phyloP scores from a whole-genome alignment of 2,329 filamentous ascomycete species.

The Talaromyces sp. region DNA sequence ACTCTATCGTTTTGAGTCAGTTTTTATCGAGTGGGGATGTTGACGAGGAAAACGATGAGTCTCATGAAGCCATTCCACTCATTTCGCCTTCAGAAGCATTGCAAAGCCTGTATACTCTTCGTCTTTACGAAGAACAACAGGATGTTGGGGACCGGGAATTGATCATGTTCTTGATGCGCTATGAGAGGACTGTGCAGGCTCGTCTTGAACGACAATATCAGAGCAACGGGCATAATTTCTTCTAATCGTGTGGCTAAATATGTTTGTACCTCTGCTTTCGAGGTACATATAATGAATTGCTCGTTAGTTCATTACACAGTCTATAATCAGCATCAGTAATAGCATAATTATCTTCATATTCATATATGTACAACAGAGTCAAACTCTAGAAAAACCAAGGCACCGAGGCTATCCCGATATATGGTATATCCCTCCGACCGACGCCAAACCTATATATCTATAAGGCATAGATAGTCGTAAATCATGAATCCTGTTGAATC shows the following conservation, averaged over 20 bases:
- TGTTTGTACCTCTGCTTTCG: neutral
- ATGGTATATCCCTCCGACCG: neutral
- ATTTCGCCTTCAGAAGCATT: slow-evolving; percentile 9
- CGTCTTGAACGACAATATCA: neutral
- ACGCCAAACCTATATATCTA: slow-evolving; percentile 10
- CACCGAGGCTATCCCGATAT: neutral
- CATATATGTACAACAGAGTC: neutral
- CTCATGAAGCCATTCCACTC: neutral
- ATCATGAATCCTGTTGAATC: neutral
- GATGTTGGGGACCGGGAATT: neutral
- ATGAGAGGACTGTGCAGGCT: neutral
- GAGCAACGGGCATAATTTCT: neutral
- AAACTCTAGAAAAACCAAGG: neutral
- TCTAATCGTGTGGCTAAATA: neutral
- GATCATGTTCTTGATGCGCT: neutral
- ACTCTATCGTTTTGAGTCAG: slow-evolving; percentile 13
- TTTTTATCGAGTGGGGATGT: slow-evolving; percentile 1
- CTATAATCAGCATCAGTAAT: neutral
- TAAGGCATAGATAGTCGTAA: slow-evolving; percentile 5
- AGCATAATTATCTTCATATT: neutral
- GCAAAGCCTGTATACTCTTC: slow-evolving; percentile 11
- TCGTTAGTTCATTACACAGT: neutral
- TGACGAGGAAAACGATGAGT: slow-evolving; percentile 6
- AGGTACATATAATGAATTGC: neutral
- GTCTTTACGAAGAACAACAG: slow-evolving; percentile 19